A percentile compares a stretch with the other conserved stretches of the same genome.
These are phyloP conservation scores for Murraya paniculata DNA, from an alignment of 345 rosid genomes.

Conservation along the genomic window DNA sequence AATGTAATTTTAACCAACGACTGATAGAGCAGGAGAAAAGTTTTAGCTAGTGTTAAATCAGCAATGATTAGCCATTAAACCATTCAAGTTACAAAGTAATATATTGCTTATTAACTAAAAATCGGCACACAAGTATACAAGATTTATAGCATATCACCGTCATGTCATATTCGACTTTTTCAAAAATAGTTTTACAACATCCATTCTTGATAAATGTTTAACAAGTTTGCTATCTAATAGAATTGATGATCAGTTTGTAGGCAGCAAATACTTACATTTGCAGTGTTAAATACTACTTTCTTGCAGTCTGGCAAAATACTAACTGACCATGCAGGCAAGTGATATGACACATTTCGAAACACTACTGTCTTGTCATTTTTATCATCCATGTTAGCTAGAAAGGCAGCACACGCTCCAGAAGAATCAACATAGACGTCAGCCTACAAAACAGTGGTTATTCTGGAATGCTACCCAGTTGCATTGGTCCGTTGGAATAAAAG, in stretches of 20 bases:
- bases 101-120: not conserved
- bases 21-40: not conserved
- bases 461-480: not conserved
- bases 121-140: not conserved
- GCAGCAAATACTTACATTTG: conserved; percentile 49
- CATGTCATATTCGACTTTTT: not conserved
- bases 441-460: conserved; percentile 39
- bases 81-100: not conserved
- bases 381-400: conserved; percentile 74
- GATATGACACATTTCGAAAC: conserved; percentile 61
- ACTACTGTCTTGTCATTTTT: conserved; percentile 60
- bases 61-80: not conserved
- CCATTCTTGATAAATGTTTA: not conserved
- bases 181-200: not conserved
- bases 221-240: not conserved
- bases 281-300: conserved; percentile 75
- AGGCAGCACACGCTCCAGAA: conserved; percentile 76
- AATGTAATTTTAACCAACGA: not conserved
- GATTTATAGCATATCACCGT: not conserved
- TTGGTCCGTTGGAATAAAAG: not conserved
- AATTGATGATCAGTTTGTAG: not conserved
- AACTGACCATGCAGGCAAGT: conserved; percentile 95
- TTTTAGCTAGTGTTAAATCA: not conserved
- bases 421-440: conserved; percentile 74
- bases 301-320: conserved; percentile 96